These are phyloP conservation scores for Clathrospora elynae DNA, from an alignment of 2,329 filamentous ascomycete genomes.

Conservation along the genomic window DNA sequence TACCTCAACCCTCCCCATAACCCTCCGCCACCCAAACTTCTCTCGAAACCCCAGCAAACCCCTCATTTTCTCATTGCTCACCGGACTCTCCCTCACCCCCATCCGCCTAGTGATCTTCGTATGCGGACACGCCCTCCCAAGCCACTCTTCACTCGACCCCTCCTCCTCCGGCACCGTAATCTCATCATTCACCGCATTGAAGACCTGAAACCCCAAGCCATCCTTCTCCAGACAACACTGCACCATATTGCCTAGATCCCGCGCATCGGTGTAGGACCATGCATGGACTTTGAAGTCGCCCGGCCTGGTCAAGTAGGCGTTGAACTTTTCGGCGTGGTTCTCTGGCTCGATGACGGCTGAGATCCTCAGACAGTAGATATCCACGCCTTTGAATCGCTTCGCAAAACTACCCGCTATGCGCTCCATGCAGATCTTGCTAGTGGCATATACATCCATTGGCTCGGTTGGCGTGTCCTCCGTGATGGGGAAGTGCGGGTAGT, in stretches of 20 bases:
- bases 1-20: slow-evolving; percentile 13
- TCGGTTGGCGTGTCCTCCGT: slow-evolving; percentile 62
- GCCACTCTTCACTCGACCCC: slow-evolving; percentile 53
- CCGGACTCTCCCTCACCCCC: slow-evolving; percentile 61
- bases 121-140: slow-evolving; percentile 55
- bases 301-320: slow-evolving; percentile 54
- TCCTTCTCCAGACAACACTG: slow-evolving; percentile 58
- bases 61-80: slow-evolving; percentile 64
- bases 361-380: slow-evolving; percentile 65
- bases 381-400: slow-evolving; percentile 55
- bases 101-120: slow-evolving; percentile 58
- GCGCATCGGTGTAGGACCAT: slow-evolving; percentile 65
- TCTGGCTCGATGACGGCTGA: slow-evolving; percentile 65
- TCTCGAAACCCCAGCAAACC: slow-evolving; percentile 63
- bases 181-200: slow-evolving; percentile 66
- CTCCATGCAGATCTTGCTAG: slow-evolving; percentile 64
- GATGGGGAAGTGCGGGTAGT: slow-evolving; percentile 63
- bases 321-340: slow-evolving; percentile 59
- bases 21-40: slow-evolving; percentile 57
- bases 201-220: slow-evolving; percentile 65
- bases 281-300: slow-evolving; percentile 60
- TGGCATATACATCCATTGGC: slow-evolving; percentile 65
- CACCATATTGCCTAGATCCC: slow-evolving; percentile 65
- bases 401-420: slow-evolving; percentile 61
- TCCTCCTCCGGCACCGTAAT: slow-evolving; percentile 54